Base-by-base conservation (phyloP, 176 grass and related monocot species). In the Musa acuminata region DNA sequence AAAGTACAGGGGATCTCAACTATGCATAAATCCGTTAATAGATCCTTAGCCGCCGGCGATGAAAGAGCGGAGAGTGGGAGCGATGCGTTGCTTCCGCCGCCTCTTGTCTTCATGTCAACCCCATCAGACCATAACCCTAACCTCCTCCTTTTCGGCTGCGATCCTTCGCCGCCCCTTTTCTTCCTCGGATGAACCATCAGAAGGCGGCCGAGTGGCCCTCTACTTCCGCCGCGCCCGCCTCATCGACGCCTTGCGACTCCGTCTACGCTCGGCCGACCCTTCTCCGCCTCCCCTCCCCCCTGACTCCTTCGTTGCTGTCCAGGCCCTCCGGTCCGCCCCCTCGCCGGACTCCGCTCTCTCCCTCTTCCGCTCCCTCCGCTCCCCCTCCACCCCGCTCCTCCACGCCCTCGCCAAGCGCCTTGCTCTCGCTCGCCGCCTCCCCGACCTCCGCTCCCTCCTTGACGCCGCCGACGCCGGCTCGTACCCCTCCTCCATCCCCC, bases 201-300 rank as follows among this genome's bases (percentile, higher is more conserved):
- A 79, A 11, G 19, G 50, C 11, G 64, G 73, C 52, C 65, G 69
- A 13, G 79, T 92, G 1, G 74, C 87, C 19, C 82, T 82, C 79
- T 92, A 92, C 79, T 78, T 92, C 84, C 82, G 77, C 63, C 87
- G 87, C 64, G 79, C 87, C 6, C 84, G 84, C 76, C 76, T 87
- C 76, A 89, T 92, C 72, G 79, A 92, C 72, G n/a, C 81, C 20
- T 51, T 84, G 13, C 83, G 80, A 57, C 76, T 89, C 13, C 79
- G 86, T 25, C 63, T 49, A 25, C 80, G 62, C 1, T 75, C 63
- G 9, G 10, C 80, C 11, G 74, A 59, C 2, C 69, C 63, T 48
- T 20, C 27, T 8, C 68, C 17, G 51, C 54, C 2, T 48, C 65
- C 51, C 66, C 50, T 25, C 55, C 64, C 54, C 17, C 76, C 76